Evolutionary conservation across 805 yeast species (phyloP), one percentile per base, ranked within the genome.

Genomic region (Myxozyma vanderwaltii): DNA sequence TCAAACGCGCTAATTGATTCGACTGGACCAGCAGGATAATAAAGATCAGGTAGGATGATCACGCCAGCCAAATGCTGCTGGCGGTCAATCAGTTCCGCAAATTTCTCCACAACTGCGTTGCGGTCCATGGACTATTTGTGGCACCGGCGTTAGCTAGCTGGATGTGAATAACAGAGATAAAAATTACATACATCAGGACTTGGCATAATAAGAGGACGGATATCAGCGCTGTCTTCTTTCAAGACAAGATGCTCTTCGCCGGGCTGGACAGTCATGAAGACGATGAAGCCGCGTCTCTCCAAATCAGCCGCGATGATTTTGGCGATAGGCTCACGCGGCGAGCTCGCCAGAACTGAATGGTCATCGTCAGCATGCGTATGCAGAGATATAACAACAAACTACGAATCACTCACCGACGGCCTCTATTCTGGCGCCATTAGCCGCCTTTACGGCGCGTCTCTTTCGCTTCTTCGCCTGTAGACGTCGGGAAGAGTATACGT

Each of bases 261-360:
- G 5, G 76, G 70, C n/a, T 81, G 71, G n/a, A 85, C 82, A 0
- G 95, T 85, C 63, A 89, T 78, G 70, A 86, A 89, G 2, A 90
- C 91, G 33, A 90, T 86, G 69, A 87, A 89, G 0, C 96, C 96
- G 54, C 96, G 76, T 46, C 80, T 80, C 63, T 88, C 91, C 63
- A 89, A 78, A 70, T 89, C 96, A 57, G 81, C 78, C 0, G 91
- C 88, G 31, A 89, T 74, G 52, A 85, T 77, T 58, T 88, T 78
- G 0, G 89, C 83, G 56, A 88, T 74, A 0, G 90, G 89, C 63
- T 88, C 92, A 1, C 82, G 77, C 1, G 91, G 91, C 1, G 90
- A 85, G 0, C 96, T 96, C 3, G 89, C 79, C 3, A 89, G 75
- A 21, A 90, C 75, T 2, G 26, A 4, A 6, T 29, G 4, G 12